Evolutionary conservation across 2,329 filamentous ascomycete genomes (phyloP).

Genomic region (Lomentospora prolificans): DNA sequence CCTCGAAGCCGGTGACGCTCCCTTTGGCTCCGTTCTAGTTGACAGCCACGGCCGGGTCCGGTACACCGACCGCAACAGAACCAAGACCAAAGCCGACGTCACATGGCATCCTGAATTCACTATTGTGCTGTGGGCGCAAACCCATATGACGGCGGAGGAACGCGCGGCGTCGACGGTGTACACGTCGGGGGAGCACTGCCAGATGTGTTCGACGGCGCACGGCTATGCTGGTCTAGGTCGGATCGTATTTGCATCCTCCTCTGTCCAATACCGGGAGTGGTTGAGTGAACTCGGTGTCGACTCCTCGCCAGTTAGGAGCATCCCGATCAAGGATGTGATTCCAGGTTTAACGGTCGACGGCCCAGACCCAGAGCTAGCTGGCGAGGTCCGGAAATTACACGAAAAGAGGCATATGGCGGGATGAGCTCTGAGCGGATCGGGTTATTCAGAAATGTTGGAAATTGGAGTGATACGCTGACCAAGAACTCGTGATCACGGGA

Average conservation of each 20-base stretch:
- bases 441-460: no score
- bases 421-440: no score
- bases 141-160: slow-evolving; percentile 23
- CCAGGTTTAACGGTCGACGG: slow-evolving; percentile 19
- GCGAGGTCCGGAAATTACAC: slow-evolving; percentile 21
- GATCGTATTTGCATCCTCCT: slow-evolving; percentile 23
- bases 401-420: not conserved
- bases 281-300: slow-evolving; percentile 17
- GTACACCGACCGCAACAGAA: slow-evolving; percentile 24
- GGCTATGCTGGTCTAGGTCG: slow-evolving; percentile 24
- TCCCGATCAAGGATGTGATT: slow-evolving; percentile 21
- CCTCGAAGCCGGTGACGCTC: slow-evolving; percentile 24
- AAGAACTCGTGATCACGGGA: no score
- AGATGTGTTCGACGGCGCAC: slow-evolving; percentile 27
- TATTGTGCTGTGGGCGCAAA: slow-evolving; percentile 26
- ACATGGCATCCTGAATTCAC: slow-evolving; percentile 27
- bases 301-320: slow-evolving; percentile 12
- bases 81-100: slow-evolving; percentile 20
- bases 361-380: slow-evolving; percentile 19
- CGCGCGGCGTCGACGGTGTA: slow-evolving; percentile 28
- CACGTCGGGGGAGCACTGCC: slow-evolving; percentile 27
- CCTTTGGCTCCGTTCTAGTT: slow-evolving; percentile 27
- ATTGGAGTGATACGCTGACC: no score
- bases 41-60: slow-evolving; percentile 17
- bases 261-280: slow-evolving; percentile 20